A percentile compares a stretch with the other conserved stretches of the same genome.
phyloP scores from a whole-genome alignment of 768 basidiomycete genomes.

The Phlebiopsis flavidoalba region DNA sequence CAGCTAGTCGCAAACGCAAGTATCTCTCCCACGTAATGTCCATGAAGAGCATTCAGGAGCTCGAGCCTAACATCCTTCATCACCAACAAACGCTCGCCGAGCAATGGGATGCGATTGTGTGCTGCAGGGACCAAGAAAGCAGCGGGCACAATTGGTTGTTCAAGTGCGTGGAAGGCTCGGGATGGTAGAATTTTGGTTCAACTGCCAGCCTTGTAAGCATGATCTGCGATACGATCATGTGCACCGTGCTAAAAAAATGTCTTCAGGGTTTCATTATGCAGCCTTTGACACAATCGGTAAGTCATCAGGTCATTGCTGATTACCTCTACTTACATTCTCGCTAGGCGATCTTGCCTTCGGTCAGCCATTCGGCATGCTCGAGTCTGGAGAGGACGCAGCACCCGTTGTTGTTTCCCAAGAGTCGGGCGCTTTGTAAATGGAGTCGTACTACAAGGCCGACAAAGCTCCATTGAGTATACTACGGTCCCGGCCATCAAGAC shows the following conservation, averaged over 20 bases:
- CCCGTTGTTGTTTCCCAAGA: conserved; percentile 51
- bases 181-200: conserved; percentile 60
- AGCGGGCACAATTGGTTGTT: conserved; percentile 51
- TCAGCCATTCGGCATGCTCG: conserved; percentile 79
- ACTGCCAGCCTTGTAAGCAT: conserved; percentile 60
- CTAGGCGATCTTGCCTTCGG: conserved; percentile 74
- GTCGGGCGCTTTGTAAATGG: conserved; percentile 49
- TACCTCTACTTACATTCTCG: neutral
- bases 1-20: conserved; percentile 85
- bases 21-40: conserved; percentile 75
- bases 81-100: conserved; percentile 53
- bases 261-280: conserved; percentile 43
- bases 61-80: conserved; percentile 65
- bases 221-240: neutral
- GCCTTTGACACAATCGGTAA: conserved; percentile 66
- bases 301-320: neutral
- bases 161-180: conserved; percentile 47
- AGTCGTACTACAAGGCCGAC: conserved; percentile 41
- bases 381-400: conserved; percentile 61
- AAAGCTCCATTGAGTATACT: neutral
- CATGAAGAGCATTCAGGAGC: conserved; percentile 71
- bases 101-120: conserved; percentile 70
- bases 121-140: conserved; percentile 42
- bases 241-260: neutral
- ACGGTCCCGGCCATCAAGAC: conserved; percentile 4